A percentile compares a stretch with the other conserved stretches of the same genome.
Conservation (phyloP, 331 rosid species). For the Prunus yedoensis region DNA sequence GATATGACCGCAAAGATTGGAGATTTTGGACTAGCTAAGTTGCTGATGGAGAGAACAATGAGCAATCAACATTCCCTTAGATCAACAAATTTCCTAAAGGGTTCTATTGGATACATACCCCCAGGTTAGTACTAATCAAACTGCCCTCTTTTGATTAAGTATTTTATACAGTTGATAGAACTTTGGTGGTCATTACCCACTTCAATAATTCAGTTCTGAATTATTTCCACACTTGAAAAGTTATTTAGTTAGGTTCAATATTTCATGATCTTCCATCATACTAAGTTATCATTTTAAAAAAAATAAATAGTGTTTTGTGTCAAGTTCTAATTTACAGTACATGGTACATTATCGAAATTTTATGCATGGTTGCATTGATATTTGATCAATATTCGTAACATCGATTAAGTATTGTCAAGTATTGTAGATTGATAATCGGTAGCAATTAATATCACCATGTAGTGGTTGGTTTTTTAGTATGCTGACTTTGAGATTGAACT, state of each 20-base stretch:
- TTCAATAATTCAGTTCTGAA: no score
- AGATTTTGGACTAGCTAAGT: slow-evolving; percentile 71
- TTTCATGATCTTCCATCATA: no score
- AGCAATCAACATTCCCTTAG: slow-evolving; percentile 40
- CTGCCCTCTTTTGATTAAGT: background rate
- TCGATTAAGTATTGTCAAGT: background rate
- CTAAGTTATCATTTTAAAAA: no score
- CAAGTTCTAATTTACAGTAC: background rate
- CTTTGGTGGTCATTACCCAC: no score
- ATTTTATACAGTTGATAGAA: no score
- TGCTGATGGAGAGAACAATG: slow-evolving; percentile 34
- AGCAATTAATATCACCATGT: no score
- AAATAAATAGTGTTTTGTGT: no score
- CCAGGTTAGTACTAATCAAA: slow-evolving; percentile 39
- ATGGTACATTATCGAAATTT: background rate
- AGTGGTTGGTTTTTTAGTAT: no score
- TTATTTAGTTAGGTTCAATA: background rate
- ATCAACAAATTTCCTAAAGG: slow-evolving; percentile 48
- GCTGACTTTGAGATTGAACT: background rate
- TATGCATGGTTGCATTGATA: background rate
- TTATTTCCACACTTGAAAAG: background rate
- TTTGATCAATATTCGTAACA: background rate
- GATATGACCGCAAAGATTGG: slow-evolving; percentile 68
- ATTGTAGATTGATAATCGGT: background rate
- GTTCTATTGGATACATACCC: slow-evolving; percentile 76